Evolutionary conservation across 805 yeast genomes (phyloP), one percentile per base, ranked within the genome.

Genomic region (Kodamaea hsintzibuensis): DNA sequence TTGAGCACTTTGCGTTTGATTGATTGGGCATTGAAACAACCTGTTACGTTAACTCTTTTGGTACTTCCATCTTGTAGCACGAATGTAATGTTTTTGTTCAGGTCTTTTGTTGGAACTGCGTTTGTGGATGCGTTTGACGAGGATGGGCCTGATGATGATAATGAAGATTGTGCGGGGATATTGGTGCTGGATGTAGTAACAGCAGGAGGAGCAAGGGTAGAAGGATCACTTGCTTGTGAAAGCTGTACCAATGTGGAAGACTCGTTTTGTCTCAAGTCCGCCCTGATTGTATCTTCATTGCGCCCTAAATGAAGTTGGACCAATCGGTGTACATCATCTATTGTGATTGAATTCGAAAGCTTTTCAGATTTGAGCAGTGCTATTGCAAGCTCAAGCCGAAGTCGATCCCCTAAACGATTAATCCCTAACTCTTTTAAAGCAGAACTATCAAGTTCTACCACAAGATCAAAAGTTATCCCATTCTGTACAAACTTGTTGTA

Each of bases 1-100:
- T 83, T 83, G 54, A 90, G 71, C 1, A 88, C 83, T 59, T 84
- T 85, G 51, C 83, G 76, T 66, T 88, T 89, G 49, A 91, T 88
- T 6, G 91, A 82, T 54, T 83, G 87, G 1, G 96, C 91, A 64
- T 86, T 87, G 69, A 84, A 88, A 64, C 96, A 89, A 0, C 91
- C 95, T 14, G 83, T 80, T 0, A 90, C 86, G 61, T 86, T 86
- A 42, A 90, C 83, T 51, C 80, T 77, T 59, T 84, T 85, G 1
- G 84, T 77, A 7, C 85, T 76, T 1, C 97, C 97, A 69, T 86
- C 89, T 51, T 85, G 86, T 38, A 86, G 72, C 30, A 91, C 88
- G 58, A 91, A 86, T 1, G 88, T 86, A 17, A 87, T 85, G 42
- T 60, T 67, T 53, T 71, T 71, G 54, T 61, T 69, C 17, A 66